phyloP scores from a whole-genome alignment of 169 alveolate species.

The Plasmodium ovale region DNA sequence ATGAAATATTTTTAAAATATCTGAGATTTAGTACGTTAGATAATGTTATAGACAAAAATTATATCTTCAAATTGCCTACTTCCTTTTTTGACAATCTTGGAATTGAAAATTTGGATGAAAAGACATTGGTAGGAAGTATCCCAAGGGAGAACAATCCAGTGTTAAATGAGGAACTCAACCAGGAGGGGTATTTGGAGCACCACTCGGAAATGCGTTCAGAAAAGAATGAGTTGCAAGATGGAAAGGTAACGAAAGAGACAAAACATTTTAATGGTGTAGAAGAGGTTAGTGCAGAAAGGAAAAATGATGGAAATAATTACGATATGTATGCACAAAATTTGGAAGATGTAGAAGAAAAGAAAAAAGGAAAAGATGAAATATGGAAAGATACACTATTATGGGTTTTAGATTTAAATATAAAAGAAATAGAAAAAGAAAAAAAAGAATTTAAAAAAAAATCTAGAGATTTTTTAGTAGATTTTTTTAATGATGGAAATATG shows the following conservation, averaged over 20 bases:
- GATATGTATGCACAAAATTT: constrained; percentile 38
- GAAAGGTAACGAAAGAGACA: background rate
- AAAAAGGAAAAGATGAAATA: constrained; percentile 54
- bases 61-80: constrained; percentile 65
- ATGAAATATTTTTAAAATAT: constrained; percentile 67
- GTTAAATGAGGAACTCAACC: background rate
- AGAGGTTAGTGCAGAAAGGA: background rate
- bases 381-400: constrained; percentile 68
- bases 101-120: constrained; percentile 23
- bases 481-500: constrained; percentile 72
- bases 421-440: constrained; percentile 59
- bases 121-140: background rate
- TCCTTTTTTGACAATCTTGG: constrained; percentile 41
- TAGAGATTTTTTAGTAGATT: constrained; percentile 67
- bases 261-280: background rate
- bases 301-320: background rate
- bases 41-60: constrained; percentile 60
- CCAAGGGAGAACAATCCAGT: constrained; percentile 7
- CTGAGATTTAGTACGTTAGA: constrained; percentile 67
- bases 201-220: no score
- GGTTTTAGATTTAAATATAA: constrained; percentile 64
- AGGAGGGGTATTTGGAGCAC: no score
- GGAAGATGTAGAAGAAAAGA: constrained; percentile 43
- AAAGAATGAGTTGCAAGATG: background rate
- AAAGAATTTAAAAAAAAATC: constrained; percentile 63